phyloP scores from a whole-genome alignment of 345 rosid species.

The Eucalyptus tenuipes region DNA sequence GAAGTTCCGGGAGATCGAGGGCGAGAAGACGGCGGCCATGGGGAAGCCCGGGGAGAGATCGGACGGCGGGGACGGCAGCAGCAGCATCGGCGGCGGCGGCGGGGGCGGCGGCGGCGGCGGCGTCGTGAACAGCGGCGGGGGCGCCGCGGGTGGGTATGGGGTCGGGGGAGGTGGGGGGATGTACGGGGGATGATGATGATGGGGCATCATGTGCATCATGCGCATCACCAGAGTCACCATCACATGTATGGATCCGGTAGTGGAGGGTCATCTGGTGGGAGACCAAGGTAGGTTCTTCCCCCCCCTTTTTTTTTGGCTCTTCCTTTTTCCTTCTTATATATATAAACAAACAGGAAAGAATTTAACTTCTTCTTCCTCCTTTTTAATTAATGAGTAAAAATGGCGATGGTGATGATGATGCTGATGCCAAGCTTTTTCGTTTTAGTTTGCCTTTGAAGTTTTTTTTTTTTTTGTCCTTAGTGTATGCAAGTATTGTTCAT shows the following conservation, averaged over 20 bases:
- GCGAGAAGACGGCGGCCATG: constrained; percentile 23
- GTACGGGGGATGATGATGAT: constrained; percentile 6
- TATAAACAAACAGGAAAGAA: not conserved
- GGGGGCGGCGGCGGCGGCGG: constrained; percentile 6
- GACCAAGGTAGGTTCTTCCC: constrained; percentile 2
- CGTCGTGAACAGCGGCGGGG: constrained; percentile 2
- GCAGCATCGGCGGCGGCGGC: not conserved
- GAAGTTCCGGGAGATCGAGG: constrained; percentile 45
- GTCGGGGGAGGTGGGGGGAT: not conserved
- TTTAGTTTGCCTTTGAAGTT: not conserved
- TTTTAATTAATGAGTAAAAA: not conserved
- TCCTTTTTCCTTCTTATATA: not conserved
- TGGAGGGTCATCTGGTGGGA: constrained; percentile 13
- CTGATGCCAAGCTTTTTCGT: not conserved
- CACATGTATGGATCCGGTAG: constrained; percentile 17
- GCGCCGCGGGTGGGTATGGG: constrained; percentile 1
- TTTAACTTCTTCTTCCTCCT: not conserved
- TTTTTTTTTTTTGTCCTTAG: not conserved
- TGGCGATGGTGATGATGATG: not conserved
- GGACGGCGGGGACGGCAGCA: not conserved
- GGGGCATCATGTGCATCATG: constrained; percentile 5
- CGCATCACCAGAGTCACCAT: not conserved
- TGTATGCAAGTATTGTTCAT: not conserved
- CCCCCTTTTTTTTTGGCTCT: not conserved
- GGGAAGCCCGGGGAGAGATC: constrained; percentile 11